These are phyloP conservation scores for Pistacia vera DNA, from an alignment of 345 rosid species.

Conservation along the genomic window DNA sequence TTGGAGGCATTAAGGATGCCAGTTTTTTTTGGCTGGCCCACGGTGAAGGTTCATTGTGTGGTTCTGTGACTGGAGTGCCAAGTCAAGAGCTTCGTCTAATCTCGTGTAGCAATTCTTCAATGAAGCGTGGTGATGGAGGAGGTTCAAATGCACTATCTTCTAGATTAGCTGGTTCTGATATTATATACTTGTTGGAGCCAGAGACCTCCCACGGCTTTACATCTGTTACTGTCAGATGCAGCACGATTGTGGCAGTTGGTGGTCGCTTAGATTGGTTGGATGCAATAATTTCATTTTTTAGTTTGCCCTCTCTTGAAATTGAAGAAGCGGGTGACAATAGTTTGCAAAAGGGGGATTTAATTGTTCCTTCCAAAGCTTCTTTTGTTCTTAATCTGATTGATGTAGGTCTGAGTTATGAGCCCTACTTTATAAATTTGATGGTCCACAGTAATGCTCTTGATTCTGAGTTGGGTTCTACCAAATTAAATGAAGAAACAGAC, in stretches of 20 bases:
- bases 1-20: constrained; percentile 68
- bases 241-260: constrained; percentile 82
- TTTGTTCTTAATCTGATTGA: constrained; percentile 81
- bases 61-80: constrained; percentile 62
- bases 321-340: constrained; percentile 31
- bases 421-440: constrained; percentile 44
- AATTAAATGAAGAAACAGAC: constrained; percentile 34
- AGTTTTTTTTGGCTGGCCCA: constrained; percentile 80
- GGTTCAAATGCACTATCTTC: constrained; percentile 92
- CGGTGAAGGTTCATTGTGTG: constrained; percentile 78
- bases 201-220: constrained; percentile 42
- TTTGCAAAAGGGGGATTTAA: constrained; percentile 37
- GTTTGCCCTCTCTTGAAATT: constrained; percentile 41
- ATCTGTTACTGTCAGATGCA: constrained; percentile 67
- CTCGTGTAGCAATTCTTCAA: constrained; percentile 77
- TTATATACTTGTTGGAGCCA: constrained; percentile 69
- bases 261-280: constrained; percentile 97
- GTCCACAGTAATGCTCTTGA: constrained; percentile 13
- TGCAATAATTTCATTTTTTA: constrained; percentile 69
- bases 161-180: constrained; percentile 81
- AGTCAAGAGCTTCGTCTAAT: constrained; percentile 68
- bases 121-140: constrained; percentile 95
- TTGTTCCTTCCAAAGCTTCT: constrained; percentile 44
- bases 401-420: constrained; percentile 89
- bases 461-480: constrained; percentile 30